These are phyloP conservation scores for Bremia lactucae DNA, from an alignment of 352 stramenopile genomes.

Conservation along the genomic window DNA sequence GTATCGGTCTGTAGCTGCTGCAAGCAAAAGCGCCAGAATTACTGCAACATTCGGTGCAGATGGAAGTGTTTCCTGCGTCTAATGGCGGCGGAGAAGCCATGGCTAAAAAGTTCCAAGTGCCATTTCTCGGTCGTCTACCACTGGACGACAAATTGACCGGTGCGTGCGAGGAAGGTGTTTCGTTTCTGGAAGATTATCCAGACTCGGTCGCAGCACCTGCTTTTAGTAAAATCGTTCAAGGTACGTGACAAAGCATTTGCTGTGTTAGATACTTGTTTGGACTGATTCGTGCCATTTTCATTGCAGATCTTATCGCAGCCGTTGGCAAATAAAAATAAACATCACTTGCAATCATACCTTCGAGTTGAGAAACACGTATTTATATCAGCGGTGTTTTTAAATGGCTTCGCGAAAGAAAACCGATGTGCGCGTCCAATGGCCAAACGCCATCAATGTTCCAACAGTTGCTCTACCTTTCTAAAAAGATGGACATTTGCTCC, in stretches of 20 bases:
- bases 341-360: background rate
- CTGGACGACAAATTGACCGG: constrained; percentile 95
- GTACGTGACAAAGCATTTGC: constrained; percentile 10
- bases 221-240: constrained; percentile 67
- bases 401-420: too few species aligned
- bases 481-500: constrained; percentile 21
- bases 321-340: constrained; percentile 28
- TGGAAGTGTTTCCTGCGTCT: constrained; percentile 88
- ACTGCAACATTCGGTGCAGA: constrained; percentile 47
- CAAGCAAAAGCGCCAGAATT: constrained; percentile 83
- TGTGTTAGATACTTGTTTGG: background rate
- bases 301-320: constrained; percentile 40
- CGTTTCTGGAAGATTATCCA: constrained; percentile 87
- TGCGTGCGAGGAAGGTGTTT: constrained; percentile 92
- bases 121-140: constrained; percentile 93
- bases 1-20: constrained; percentile 35
- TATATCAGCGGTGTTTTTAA: too few species aligned
- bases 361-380: too few species aligned
- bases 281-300: background rate
- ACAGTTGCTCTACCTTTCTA: too few species aligned
- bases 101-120: constrained; percentile 92
- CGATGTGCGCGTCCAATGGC: background rate
- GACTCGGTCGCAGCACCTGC: constrained; percentile 53
- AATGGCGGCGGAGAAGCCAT: constrained; percentile 88
- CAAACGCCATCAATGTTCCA: constrained; percentile 8